Base-by-base conservation (phyloP, 371 early-diverging fungal species). In the Polyrhizophydium stewartii region DNA sequence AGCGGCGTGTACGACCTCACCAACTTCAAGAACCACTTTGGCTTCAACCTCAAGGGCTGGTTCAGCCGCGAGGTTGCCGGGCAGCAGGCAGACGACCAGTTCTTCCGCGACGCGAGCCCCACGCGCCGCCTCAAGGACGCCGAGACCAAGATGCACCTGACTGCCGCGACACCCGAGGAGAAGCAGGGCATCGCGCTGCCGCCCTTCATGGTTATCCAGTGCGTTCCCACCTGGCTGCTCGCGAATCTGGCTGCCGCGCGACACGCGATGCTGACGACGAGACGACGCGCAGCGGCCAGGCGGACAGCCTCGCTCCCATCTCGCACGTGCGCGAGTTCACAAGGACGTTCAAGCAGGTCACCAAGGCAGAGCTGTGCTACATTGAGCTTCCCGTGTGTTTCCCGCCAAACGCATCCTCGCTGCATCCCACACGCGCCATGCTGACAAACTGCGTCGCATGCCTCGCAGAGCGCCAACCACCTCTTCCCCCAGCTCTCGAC, bases 131-230 rank as follows among this genome's bases (percentile, higher is more conserved):
- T 50, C 60, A 43, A 43, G 50, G 41, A 49, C 37, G 60, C 51
- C 35, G 35, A 35, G 52, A 35, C 53, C 43, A 9, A 55, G 25
- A 45, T 40, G 53, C 32, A 53, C 62, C 46, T 46, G 5, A 7
- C 3, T 19, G 3, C 46, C 6, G 5, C 22, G 7, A 6, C 46
- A 19, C 6, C 46, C 22, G 51, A 45, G 53, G 61, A 55, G 51
- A 52, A 52, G 33, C 6, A 6, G 6, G 31, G 31, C 32, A 2
- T 46, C 46, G 6, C 46, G 55, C 30, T 67, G 43, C 65, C 67
- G 24, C 67, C 67, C 24, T 65, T 66, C 49, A 55, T 71, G 33
- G 37, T 71, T 31, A 63, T 71, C 63, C 67, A 66, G 69, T 69
- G 58, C 35, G 59, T 55, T 56, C 19, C n/a, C 12, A 21, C 25